phyloP scores from a whole-genome alignment of 1,139 yeast genomes.

The Kodamaea arcana region DNA sequence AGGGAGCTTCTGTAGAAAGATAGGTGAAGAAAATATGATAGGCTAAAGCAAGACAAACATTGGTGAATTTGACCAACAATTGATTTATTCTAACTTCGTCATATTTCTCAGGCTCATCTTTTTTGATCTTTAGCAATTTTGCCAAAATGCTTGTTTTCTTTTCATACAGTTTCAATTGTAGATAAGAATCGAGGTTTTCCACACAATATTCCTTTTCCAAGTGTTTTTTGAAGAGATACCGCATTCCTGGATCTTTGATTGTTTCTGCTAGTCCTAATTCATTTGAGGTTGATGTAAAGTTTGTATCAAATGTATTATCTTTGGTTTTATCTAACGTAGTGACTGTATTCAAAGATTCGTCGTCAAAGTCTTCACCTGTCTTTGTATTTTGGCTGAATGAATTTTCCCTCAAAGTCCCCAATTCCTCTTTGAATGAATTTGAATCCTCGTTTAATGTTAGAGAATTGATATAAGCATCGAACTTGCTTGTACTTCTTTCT shows the following conservation, averaged over 20 bases:
- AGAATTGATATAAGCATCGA: neutral
- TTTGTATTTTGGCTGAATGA: neutral
- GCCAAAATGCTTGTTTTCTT: constrained; percentile 17
- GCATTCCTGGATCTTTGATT: constrained; percentile 73
- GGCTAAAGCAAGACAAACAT: constrained; percentile 53
- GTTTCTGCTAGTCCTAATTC: neutral
- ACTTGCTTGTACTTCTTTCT: neutral
- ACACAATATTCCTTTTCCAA: constrained; percentile 61
- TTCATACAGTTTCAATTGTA: constrained; percentile 48
- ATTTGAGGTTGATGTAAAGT: neutral
- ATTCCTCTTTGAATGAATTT: neutral
- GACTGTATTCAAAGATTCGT: neutral
- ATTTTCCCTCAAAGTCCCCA: neutral
- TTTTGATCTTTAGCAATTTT: constrained; percentile 17
- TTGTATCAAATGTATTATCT: neutral
- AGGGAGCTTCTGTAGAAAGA: constrained; percentile 67
- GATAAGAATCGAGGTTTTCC: constrained; percentile 73
- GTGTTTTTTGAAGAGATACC: constrained; percentile 62
- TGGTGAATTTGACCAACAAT: constrained; percentile 42
- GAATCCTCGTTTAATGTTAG: too few species aligned
- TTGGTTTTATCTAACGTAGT: neutral
- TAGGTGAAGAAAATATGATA: constrained; percentile 65
- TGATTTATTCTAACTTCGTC: constrained; percentile 13
- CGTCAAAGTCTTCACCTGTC: neutral
- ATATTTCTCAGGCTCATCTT: constrained; percentile 9